Base-by-base conservation (phyloP, 2,329 filamentous ascomycete genomes). In the Curvularia spicifera region DNA sequence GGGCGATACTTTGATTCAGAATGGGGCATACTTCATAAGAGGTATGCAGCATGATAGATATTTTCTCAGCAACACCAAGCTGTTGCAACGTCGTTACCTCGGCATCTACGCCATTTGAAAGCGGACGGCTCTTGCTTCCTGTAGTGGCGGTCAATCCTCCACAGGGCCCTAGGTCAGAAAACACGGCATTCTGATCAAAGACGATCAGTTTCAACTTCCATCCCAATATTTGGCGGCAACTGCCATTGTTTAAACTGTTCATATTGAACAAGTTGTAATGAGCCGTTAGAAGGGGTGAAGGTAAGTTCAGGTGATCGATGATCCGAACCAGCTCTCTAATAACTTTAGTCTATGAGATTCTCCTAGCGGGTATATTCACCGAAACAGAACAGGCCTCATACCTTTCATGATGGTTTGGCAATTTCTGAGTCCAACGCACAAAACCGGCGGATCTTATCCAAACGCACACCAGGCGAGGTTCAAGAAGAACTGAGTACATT, bases 1-100 rank as follows among this genome's bases (percentile, higher is more conserved):
- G 65, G 66, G 1, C 56, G 60, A 7, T 69, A 63, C 35, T 70
- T 70, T 39, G 66, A 70, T 26, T 53, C 57, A 9, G 66, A 66
- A 26, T 68, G 64, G 64, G 66, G 66, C 5, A 64, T 53, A 10
- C 45, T 68, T 24, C 66, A 59, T 15, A 45, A 50, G 9, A 54
- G 53, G 10, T 59, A 53, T 15, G 59, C 59, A 4, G 40, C 59
- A 8, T 63, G 53, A 61, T 26, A 3, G 39, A 33, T n/a, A 13
- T 5, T 5, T 24, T 13, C 28, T 40, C 28, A 7, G 39, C 8
- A n/a, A 31, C 29, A 28, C 28, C 7, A 26, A 24, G 6, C 8
- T 22, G n/a, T 18, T 20, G 6, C n/a, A 6, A 31, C 3, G 5
- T 20, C 18, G 28, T 31, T 13, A 12, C n/a, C 5, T 4, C 5